Evolutionary conservation across 2,329 filamentous ascomycete genomes (phyloP), one percentile per base, ranked within the genome.

Genomic region (Domatiomyces catenatus): DNA sequence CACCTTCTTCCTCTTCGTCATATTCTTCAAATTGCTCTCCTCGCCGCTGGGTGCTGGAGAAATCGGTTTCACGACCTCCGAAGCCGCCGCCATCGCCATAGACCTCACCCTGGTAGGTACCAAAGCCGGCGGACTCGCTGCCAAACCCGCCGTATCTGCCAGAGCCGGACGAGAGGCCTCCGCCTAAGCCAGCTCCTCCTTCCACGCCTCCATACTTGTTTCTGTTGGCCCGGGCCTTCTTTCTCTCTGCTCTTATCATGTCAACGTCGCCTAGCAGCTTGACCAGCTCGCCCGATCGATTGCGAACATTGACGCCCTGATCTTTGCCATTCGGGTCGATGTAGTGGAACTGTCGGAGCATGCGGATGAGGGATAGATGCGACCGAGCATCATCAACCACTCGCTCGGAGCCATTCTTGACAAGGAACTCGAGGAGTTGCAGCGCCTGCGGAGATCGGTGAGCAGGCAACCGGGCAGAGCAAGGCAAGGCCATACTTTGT

Each of bases 271-370:
- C 75, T 47, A 98, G 75, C n/a, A 98, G 78, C 56, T 98, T 93
- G 10, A 86, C 84, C 48, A 98, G 75, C 70, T 98, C 92, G 70
- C 95, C 95, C 58, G 92, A 88, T 58, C 92, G 80, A 70, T 96
- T 96, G 59, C 92, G 84, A 53, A 98, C 92, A 64, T 98, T 98
- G 68, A 98, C 80, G 54, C 92, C 92, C 68, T 98, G 92, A 64
- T 98, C 92, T 69, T 98, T 98, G 66, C 92, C 92, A 67, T 96
- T 96, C 65, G 79, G 76, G 64, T 98, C 79, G 67, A 98, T 96
- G 69, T 76, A 98, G 70, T 98, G 92, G 69, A 98, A 98, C 67
- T 98, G 92, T 52, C 89, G 86, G 50, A 98, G 79, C 92, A 98
- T 98, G 70, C 95, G 94, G 53, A 98, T 77, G 8, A 96, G 80